These are phyloP conservation scores for Tilletia walkeri DNA, from an alignment of 1,284 basidiomycete genomes.

Conservation along the genomic window DNA sequence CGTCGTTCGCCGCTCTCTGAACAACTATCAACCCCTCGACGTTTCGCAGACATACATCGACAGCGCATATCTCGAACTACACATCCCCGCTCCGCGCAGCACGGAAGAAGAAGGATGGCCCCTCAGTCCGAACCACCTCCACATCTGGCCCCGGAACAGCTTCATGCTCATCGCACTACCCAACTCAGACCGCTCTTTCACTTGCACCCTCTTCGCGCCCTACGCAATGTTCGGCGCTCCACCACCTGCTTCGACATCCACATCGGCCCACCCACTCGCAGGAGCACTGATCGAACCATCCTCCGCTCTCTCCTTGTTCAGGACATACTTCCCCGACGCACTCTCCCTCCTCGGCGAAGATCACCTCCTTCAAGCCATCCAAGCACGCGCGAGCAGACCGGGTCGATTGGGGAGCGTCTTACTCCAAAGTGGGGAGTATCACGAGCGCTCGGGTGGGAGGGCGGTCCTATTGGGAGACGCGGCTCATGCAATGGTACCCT, in stretches of 20 bases:
- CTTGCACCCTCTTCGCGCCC: constrained; percentile 83
- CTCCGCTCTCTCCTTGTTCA: constrained; percentile 69
- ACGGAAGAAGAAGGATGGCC: constrained; percentile 61
- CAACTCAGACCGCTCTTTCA: constrained; percentile 62
- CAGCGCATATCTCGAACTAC: constrained; percentile 93
- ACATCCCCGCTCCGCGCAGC: constrained; percentile 66
- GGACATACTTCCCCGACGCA: constrained; percentile 80
- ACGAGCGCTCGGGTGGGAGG: constrained; percentile 62
- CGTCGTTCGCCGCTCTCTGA: constrained; percentile 61
- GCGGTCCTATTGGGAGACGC: constrained; percentile 88
- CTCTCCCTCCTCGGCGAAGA: constrained; percentile 77
- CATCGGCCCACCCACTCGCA: constrained; percentile 7
- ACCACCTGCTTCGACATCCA: background rate
- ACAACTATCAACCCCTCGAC: constrained; percentile 62
- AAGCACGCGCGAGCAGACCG: constrained; percentile 64
- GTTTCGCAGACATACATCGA: constrained; percentile 90
- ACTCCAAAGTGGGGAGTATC: constrained; percentile 84
- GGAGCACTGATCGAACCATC: constrained; percentile 3
- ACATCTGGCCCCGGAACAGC: constrained; percentile 97
- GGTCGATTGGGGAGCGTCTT: constrained; percentile 87
- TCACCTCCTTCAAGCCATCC: constrained; percentile 39
- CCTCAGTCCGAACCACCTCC: constrained; percentile 90
- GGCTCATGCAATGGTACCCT: constrained; percentile 95
- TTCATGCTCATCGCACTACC: constrained; percentile 99
- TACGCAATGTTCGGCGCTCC: constrained; percentile 67